These are phyloP conservation scores for Citrus unshiu DNA, from an alignment of 345 rosid genomes.

Conservation along the genomic window DNA sequence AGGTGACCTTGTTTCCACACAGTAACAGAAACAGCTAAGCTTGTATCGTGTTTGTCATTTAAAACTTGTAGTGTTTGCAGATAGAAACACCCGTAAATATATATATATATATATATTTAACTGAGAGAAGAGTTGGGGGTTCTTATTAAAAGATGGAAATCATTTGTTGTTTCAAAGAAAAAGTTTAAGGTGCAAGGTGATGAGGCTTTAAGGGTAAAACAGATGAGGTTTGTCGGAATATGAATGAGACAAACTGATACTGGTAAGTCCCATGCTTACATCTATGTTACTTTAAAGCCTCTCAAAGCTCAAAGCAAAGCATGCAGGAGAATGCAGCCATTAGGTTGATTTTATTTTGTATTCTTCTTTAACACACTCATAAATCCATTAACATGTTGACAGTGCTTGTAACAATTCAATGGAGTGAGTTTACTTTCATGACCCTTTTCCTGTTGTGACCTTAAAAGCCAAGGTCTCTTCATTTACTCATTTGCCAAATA, in stretches of 20 bases:
- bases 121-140: neutral
- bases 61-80: conserved; percentile 9
- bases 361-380: too few species aligned
- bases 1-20: neutral
- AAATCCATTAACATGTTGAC: neutral
- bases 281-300: too few species aligned
- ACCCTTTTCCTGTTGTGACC: neutral
- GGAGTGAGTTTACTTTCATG: neutral
- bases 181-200: neutral
- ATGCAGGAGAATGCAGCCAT: too few species aligned
- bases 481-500: conserved; percentile 21
- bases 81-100: conserved; percentile 6
- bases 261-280: neutral
- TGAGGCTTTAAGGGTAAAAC: neutral
- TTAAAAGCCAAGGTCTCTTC: neutral
- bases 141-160: neutral
- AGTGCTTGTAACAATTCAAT: conserved; percentile 7
- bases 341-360: too few species aligned
- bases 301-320: neutral
- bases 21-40: neutral
- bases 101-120: neutral
- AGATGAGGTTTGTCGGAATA: neutral
- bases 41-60: neutral
- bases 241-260: conserved; percentile 11
- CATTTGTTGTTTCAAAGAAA: neutral